Evolutionary conservation across 164 flowering plant species (phyloP), one percentile per base, ranked within the genome.

Genomic region (Tinospora cordifolia): DNA sequence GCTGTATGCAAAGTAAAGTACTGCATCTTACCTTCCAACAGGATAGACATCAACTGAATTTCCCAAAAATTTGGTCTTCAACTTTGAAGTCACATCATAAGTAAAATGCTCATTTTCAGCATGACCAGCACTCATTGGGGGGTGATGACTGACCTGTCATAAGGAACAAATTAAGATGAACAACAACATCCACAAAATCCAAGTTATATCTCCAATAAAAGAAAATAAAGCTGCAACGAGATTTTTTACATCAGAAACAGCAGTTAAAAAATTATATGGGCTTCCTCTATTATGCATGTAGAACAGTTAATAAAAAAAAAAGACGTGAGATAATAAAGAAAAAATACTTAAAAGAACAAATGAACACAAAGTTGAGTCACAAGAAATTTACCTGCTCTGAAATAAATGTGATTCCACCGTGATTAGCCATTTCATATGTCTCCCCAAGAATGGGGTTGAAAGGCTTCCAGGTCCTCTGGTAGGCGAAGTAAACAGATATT

Each of bases 361-460:
- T 10, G n/a, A n/a, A n/a, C n/a, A n/a, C n/a, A n/a, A n/a, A n/a
- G n/a, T n/a, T n/a, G 14, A 3, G 41, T 6, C 19, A 57, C 8
- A 12, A 71, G 60, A n/a, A 60, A 62, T 71, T 75, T 71, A 87
- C 97, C 88, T 91, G 93, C 81, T 91, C 97, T 58, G 94, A 63
- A 27, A 91, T 81, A 75, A 91, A 91, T 39, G 90, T 80, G 46
- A 89, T 74, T 22, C 91, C 93, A 39, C 82, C 84, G 72, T 89
- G 91, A 82, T 89, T 89, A 63, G 54, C 77, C 90, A 91, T 76
- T 81, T 91, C 97, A 80, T 85, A 91, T 62, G 97, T 91, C 80
- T 91, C 94, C 14, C 97, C 97, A 71, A 89, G 89, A 64, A 91
- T 89, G 41, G 97, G 94, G 84, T 91, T 91, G 71, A 91, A 91